Conservation (phyloP, 192 early-diverging fungal species). For the Coemansia sp. region DNA sequence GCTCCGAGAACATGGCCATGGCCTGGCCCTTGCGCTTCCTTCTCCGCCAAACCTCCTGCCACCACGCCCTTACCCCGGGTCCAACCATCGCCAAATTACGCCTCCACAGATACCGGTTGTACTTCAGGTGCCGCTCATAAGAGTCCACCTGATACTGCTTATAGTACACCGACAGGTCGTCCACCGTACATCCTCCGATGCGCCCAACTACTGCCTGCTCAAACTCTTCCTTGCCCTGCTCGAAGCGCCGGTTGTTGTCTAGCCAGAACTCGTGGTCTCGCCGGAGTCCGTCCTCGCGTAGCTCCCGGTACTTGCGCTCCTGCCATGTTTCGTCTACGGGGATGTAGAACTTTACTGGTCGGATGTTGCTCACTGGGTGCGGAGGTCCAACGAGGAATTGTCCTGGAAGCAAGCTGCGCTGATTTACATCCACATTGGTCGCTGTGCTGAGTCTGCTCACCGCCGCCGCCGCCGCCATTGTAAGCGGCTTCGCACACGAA, state of each 20-base stretch:
- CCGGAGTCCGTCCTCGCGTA: slow-evolving; percentile 30
- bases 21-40: slow-evolving; percentile 7
- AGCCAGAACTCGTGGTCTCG: slow-evolving; percentile 50
- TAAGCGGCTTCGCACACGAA: no score
- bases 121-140: slow-evolving; percentile 35
- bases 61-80: slow-evolving; percentile 44
- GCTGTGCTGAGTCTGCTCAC: background rate
- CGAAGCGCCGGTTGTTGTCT: slow-evolving; percentile 50
- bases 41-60: slow-evolving; percentile 18
- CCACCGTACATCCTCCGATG: slow-evolving; percentile 32
- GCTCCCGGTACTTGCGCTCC: slow-evolving; percentile 31
- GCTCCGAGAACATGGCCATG: slow-evolving; percentile 27
- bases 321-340: slow-evolving; percentile 31
- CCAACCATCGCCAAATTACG: slow-evolving; percentile 39
- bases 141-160: slow-evolving; percentile 50
- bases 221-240: slow-evolving; percentile 38
- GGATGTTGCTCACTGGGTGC: slow-evolving; percentile 51
- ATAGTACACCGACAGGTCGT: slow-evolving; percentile 46
- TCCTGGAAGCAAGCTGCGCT: slow-evolving; percentile 32
- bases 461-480: background rate
- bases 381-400: slow-evolving; percentile 48
- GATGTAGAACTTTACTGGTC: slow-evolving; percentile 33
- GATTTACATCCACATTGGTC: background rate
- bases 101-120: slow-evolving; percentile 48
- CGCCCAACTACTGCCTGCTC: slow-evolving; percentile 16